phyloP scores from a whole-genome alignment of 2,329 filamentous ascomycete species.

The Botrytis pseudocinerea region DNA sequence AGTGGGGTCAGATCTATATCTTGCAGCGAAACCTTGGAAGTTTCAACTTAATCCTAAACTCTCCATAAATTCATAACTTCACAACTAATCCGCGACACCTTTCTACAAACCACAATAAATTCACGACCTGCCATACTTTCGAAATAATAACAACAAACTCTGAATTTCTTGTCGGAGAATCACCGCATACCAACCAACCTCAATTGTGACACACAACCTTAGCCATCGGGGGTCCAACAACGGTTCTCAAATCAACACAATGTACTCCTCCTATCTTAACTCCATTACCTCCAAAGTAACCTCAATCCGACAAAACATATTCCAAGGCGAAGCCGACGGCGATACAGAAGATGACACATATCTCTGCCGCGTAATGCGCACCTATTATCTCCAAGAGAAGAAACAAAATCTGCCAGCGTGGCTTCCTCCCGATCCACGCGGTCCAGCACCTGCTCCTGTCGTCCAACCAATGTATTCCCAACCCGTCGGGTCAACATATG shows the following conservation, averaged over 20 bases:
- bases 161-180: neutral
- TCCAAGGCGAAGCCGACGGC: conserved; percentile 68
- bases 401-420: conserved; percentile 77
- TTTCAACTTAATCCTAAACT: conserved; percentile 15
- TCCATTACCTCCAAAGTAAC: conserved; percentile 66
- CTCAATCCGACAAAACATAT: conserved; percentile 63
- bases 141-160: neutral
- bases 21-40: conserved; percentile 23
- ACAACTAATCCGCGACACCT: neutral
- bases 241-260: conserved; percentile 49
- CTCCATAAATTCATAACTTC: conserved; percentile 12
- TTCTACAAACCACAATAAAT: conserved; percentile 10
- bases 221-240: neutral
- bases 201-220: conserved; percentile 15
- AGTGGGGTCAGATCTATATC: conserved; percentile 20
- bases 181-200: conserved; percentile 1
- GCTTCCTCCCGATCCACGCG: conserved; percentile 89
- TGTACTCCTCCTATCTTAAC: conserved; percentile 72
- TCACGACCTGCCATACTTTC: neutral
- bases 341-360: conserved; percentile 89
- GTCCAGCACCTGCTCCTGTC: conserved; percentile 46
- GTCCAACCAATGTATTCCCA: conserved; percentile 54
- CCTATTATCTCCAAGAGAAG: conserved; percentile 83
- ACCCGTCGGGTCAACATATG: conserved; percentile 55
- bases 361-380: conserved; percentile 87